Conservation (phyloP, 306 rosid genomes). For the Phaseolus lunatus region DNA sequence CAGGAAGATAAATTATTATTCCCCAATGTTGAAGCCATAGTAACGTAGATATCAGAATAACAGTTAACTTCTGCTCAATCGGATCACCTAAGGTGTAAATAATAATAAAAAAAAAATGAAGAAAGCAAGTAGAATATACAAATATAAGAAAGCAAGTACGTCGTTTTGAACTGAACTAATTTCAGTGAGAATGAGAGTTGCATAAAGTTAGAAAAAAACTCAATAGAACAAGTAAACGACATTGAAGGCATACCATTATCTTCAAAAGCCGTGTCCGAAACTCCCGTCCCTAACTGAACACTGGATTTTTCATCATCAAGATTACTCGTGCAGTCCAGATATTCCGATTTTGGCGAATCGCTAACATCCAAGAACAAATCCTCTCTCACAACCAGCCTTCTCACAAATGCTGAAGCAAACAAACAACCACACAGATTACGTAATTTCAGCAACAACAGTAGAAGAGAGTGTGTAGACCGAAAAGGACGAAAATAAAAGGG, state of each 20-base stretch:
- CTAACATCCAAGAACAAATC: slow-evolving; percentile 38
- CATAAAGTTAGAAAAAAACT: background rate
- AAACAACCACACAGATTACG: background rate
- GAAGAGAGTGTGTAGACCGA: background rate
- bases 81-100: background rate
- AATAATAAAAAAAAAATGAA: slow-evolving; percentile 1
- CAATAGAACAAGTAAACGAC: slow-evolving; percentile 26
- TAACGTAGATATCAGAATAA: background rate
- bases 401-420: slow-evolving; percentile 52
- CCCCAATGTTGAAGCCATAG: background rate
- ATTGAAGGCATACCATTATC: slow-evolving; percentile 34
- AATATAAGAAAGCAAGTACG: slow-evolving; percentile 6
- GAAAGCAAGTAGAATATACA: slow-evolving; percentile 7
- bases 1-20: background rate
- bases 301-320: slow-evolving; percentile 39
- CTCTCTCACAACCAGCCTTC: slow-evolving; percentile 49
- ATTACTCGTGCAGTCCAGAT: slow-evolving; percentile 33
- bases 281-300: slow-evolving; percentile 32
- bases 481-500: background rate
- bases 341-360: slow-evolving; percentile 27
- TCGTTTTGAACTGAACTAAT: background rate
- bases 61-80: background rate
- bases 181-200: slow-evolving; percentile 3
- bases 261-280: slow-evolving; percentile 20
- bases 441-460: slow-evolving; percentile 6